phyloP scores from a whole-genome alignment of 345 rosid species.

The Salix purpurea region DNA sequence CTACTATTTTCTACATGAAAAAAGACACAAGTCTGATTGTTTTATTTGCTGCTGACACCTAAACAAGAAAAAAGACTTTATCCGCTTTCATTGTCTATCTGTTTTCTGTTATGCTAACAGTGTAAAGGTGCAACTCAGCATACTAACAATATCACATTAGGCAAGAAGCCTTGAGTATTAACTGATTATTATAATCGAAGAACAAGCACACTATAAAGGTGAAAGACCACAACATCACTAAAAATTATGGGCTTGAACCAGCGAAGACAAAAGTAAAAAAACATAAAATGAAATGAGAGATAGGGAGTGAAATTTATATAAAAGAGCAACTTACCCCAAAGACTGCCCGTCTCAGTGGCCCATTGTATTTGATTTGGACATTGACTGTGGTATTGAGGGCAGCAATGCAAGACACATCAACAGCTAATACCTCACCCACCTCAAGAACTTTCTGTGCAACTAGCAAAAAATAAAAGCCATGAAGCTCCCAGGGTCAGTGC shows the following conservation, averaged over 20 bases:
- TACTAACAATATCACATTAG: background rate
- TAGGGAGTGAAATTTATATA: background rate
- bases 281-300: background rate
- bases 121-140: background rate
- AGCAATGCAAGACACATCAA: constrained; percentile 80
- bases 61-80: background rate
- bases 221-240: background rate
- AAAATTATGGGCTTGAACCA: background rate
- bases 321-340: constrained; percentile 61
- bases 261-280: background rate
- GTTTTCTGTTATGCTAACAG: background rate
- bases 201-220: background rate
- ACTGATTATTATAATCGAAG: background rate
- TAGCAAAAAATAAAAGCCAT: constrained; percentile 26
- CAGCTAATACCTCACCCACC: constrained; percentile 78
- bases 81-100: background rate
- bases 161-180: background rate
- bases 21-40: background rate
- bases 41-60: background rate
- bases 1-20: background rate
- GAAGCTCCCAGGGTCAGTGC: constrained; percentile 10
- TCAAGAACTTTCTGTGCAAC: constrained; percentile 95
- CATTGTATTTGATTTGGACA: constrained; percentile 80
- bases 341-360: constrained; percentile 76
- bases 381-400: constrained; percentile 68